Evolutionary conservation across 2,329 filamentous ascomycete species (phyloP), one percentile per base, ranked within the genome.

Genomic region (Sporothrix humicola): DNA sequence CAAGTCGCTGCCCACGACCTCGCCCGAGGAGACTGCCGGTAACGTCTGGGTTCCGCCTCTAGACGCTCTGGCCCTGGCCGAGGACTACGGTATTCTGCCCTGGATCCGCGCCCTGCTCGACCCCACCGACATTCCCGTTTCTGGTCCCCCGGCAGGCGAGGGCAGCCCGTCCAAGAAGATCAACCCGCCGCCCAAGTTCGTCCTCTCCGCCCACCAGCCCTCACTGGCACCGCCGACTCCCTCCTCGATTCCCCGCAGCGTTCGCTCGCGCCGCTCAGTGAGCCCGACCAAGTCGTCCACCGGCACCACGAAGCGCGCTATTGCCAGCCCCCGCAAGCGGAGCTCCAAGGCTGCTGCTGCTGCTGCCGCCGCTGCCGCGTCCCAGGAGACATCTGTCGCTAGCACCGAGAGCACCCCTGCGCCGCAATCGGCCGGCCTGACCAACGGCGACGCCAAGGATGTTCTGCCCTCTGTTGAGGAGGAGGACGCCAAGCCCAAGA

Each of bases 101-200:
- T 99, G 96, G 96, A 93, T 99, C 77, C 90, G 90, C 73, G 96
- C 96, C n/a, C 87, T 99, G 20, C 88, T 99, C 69, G 95, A 98
- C 80, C 90, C 94, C n/a, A 85, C 91, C 76, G 91, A 94, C 42
- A 97, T 98, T 75, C 80, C 84, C 59, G 80, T 85, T 42, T 84
- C 85, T 8, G 74, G 75, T 2, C 72, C 71, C 71, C 85, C 88
- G 37, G 89, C 89, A 26, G 66, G 75, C 12, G 78, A 81, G 71
- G 77, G 77, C 76, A 91, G 91, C 76, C 88, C 93, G 72, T 87
- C 90, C 76, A 94, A 93, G 84, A 89, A 87, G 75, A 97, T 98
- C 77, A 84, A 88, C 17, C 90, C 93, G 31, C 96, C 96, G 63
- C 96, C 96, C 26, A 92, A 90, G 77, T 97, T 93, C 44, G 83